These are phyloP conservation scores for Zelopaecilomyces penicillatus DNA, from an alignment of 2,329 filamentous ascomycete species.

Conservation along the genomic window DNA sequence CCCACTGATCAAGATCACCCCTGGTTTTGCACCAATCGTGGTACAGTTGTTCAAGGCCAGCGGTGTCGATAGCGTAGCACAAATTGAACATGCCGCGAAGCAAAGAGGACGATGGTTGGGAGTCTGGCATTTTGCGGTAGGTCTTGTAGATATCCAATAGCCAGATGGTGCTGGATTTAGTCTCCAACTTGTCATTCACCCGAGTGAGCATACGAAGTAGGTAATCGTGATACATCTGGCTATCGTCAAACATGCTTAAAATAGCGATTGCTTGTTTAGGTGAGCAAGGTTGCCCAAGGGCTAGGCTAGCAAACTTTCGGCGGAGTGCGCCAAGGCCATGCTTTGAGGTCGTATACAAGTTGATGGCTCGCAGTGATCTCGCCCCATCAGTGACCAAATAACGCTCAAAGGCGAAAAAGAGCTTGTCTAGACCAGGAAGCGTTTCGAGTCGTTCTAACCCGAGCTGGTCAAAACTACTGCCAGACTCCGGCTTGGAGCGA, in stretches of 20 bases:
- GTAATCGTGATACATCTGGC: constrained; percentile 35
- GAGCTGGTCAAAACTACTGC: constrained; percentile 8
- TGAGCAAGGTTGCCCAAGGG: constrained; percentile 24
- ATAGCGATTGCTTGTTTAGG: constrained; percentile 28
- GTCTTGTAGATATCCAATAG: constrained; percentile 35
- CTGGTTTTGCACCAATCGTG: constrained; percentile 39
- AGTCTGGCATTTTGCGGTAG: constrained; percentile 35
- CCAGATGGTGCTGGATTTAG: constrained; percentile 20
- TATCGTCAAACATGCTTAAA: constrained; percentile 31
- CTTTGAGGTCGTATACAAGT: constrained; percentile 13
- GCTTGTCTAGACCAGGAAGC: constrained; percentile 20
- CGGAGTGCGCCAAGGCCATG: constrained; percentile 20
- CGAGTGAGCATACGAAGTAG: constrained; percentile 26
- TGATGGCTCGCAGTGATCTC: constrained; percentile 15
- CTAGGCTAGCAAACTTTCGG: constrained; percentile 22
- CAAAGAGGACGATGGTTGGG: constrained; percentile 27
- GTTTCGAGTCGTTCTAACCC: constrained; percentile 16
- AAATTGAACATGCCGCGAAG: constrained; percentile 39
- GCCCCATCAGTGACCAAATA: constrained; percentile 21
- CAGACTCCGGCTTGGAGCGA: constrained; percentile 7
- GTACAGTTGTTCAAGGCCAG: constrained; percentile 38
- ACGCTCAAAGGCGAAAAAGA: constrained; percentile 26
- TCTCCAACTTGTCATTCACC: constrained; percentile 19
- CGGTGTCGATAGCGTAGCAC: constrained; percentile 27
- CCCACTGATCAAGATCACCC: constrained; percentile 32